Base-by-base conservation (phyloP, 2,329 filamentous ascomycete species). In the Epichloe scottii region DNA sequence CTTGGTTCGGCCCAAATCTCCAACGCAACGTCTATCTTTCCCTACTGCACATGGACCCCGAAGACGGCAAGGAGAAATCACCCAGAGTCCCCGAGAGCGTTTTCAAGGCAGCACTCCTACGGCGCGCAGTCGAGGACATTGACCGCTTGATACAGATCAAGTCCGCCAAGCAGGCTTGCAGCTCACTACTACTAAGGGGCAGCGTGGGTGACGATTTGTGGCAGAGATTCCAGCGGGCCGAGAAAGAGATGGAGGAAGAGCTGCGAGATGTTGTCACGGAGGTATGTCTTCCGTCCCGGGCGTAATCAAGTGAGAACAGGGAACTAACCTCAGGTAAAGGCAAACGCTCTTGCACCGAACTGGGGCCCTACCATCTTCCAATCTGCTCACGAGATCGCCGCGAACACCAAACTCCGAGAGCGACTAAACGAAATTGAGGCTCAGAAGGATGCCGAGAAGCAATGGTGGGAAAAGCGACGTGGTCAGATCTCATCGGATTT, bases 331-430 rank as follows among this genome's bases (percentile, higher is more conserved):
- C 45, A 26, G 41, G 15, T 46, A 19, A 58, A 96, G 89, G 93
- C 94, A 61, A 97, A 97, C 66, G 89, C 87, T 19, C 85, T 96
- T 56, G 77, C 81, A 1, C 84, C 87, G 46, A 84, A 85, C 67
- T 98, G 93, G 93, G 93, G 93, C 55, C 84, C 93, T 64, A 82
- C 80, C 51, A 97, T 98, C 66, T 98, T 98, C 78, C 93, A 98
- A 69, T 90, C 87, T 44, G 93, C 93, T 51, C 95, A 95, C 69
- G 93, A 98, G 69, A 96, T 98, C 69, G 82, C 86, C 53, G 85
- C 89, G 63, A 96, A 96, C 71, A 78, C 80, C 41, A 71, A 82
- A 45, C 78, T 95, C 62, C 86, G 89, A 58, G 76, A 84, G 57
- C 79, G 84, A 47, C 76, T 95, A 19, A 78, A 83, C 45, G 85